These are phyloP conservation scores for Penicillium glabrum DNA, from an alignment of 2,329 filamentous ascomycete genomes.

Conservation along the genomic window DNA sequence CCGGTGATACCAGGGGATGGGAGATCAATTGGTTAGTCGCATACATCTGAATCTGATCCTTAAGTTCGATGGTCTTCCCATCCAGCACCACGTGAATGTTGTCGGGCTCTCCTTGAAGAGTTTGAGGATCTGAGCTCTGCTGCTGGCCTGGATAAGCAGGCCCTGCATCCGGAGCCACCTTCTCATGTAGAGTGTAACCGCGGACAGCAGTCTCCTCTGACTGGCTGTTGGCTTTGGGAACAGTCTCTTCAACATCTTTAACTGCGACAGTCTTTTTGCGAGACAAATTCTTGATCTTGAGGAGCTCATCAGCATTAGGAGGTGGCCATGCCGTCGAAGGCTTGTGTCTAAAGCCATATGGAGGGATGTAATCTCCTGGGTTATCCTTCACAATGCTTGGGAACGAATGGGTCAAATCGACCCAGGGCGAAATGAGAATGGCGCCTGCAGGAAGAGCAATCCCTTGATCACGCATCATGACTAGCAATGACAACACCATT, in stretches of 20 bases:
- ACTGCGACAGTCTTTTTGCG: slow-evolving; percentile 42
- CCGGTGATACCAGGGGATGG: slow-evolving; percentile 86
- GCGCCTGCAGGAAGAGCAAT: slow-evolving; percentile 85
- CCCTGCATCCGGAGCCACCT: slow-evolving; percentile 9
- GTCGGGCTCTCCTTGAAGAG: slow-evolving; percentile 25
- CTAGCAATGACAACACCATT: slow-evolving; percentile 79
- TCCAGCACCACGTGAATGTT: slow-evolving; percentile 68
- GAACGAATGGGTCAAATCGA: slow-evolving; percentile 92
- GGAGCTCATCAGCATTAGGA: slow-evolving; percentile 73
- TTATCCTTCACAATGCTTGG: slow-evolving; percentile 77
- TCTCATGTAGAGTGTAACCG: slow-evolving; percentile 27
- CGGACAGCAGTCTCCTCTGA: slow-evolving; percentile 34
- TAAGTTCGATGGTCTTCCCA: slow-evolving; percentile 69
- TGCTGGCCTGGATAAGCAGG: slow-evolving; percentile 26
- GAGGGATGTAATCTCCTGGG: slow-evolving; percentile 82
- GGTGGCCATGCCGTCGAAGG: slow-evolving; percentile 92
- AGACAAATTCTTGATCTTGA: slow-evolving; percentile 47
- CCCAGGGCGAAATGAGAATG: slow-evolving; percentile 91
- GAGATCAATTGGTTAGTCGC: slow-evolving; percentile 80
- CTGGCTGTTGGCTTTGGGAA: slow-evolving; percentile 16
- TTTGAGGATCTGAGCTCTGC: slow-evolving; percentile 14
- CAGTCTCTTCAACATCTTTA: slow-evolving; percentile 20
- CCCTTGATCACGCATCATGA: slow-evolving; percentile 77
- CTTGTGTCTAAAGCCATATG: slow-evolving; percentile 83
- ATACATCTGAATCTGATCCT: slow-evolving; percentile 89